Percentiles rank a stretch among this genome's conserved stretches.
phyloP scores from a whole-genome alignment of 306 rosid species.

The Comarum palustre region DNA sequence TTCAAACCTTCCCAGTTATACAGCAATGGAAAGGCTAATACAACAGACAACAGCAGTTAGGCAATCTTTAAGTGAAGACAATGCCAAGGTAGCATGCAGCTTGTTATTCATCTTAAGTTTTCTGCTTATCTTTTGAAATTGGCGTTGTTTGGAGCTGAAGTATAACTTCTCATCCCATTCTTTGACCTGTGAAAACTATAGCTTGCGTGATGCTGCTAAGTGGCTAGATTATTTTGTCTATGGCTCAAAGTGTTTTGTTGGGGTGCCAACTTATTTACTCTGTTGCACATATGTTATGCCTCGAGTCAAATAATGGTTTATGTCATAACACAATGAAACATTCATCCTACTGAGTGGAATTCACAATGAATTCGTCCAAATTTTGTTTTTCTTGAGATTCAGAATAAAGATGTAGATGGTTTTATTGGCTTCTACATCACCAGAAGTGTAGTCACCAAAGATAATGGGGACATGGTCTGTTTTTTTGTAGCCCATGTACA shows the following conservation, averaged over 20 bases:
- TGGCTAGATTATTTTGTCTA: not conserved
- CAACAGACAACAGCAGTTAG: slow-evolving; percentile 76
- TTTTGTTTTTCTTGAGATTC: not conserved
- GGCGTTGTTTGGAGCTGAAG: slow-evolving; percentile 11
- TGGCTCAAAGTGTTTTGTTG: not conserved
- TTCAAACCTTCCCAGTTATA: slow-evolving; percentile 62
- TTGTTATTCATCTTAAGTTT: not conserved
- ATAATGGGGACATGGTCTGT: not conserved
- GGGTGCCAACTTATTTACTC: not conserved
- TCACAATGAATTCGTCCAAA: not conserved
- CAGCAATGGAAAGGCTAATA: slow-evolving; percentile 85
- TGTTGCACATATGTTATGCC: not conserved
- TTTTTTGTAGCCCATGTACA: not conserved
- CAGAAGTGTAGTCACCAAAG: not conserved
- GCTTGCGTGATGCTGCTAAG: not conserved
- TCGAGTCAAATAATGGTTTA: not conserved
- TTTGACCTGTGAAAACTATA: not conserved
- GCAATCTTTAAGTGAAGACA: slow-evolving; percentile 61
- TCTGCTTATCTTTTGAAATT: slow-evolving; percentile 1
- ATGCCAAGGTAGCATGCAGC: slow-evolving; percentile 55
- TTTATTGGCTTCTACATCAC: not conserved
- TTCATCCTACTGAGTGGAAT: not conserved
- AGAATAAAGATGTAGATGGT: not conserved
- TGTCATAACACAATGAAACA: not conserved
- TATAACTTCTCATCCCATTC: slow-evolving; percentile 2